Conservation (phyloP, 768 basidiomycete genomes). For the Podaxis mareebaensis region DNA sequence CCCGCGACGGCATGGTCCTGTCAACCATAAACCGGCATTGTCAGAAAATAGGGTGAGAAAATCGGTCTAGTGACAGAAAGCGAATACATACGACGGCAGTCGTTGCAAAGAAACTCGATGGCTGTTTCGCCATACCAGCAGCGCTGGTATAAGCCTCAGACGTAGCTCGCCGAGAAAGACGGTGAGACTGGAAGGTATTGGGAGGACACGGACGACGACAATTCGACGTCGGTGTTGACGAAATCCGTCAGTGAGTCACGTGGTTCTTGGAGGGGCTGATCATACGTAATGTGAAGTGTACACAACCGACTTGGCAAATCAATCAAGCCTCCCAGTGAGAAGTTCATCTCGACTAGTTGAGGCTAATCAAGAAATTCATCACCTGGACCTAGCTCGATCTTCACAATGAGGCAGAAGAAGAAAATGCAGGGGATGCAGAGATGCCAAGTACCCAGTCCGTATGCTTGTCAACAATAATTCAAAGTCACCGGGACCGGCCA, state of each 20-base stretch:
- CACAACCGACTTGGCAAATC: too few relatives aligned
- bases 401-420: too few relatives aligned
- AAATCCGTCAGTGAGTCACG: neutral
- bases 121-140: constrained; percentile 40
- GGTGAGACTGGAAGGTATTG: neutral
- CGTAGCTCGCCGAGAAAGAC: neutral
- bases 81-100: constrained; percentile 42
- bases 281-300: neutral
- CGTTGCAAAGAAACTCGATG: constrained; percentile 52
- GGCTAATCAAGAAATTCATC: too few relatives aligned
- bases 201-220: neutral
- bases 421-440: too few relatives aligned
- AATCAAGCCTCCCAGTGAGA: too few relatives aligned
- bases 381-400: too few relatives aligned
- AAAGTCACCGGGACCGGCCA: too few relatives aligned
- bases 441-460: too few relatives aligned
- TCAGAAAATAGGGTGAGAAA: constrained; percentile 7
- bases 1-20: constrained; percentile 97
- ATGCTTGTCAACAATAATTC: too few relatives aligned
- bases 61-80: neutral
- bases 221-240: neutral
- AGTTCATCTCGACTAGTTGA: too few relatives aligned
- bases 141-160: constrained; percentile 20
- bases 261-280: neutral
- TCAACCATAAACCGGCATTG: neutral